Evolutionary conservation across 768 basidiomycete genomes (phyloP).

Genomic region (Chlorophyllum brunneum): DNA sequence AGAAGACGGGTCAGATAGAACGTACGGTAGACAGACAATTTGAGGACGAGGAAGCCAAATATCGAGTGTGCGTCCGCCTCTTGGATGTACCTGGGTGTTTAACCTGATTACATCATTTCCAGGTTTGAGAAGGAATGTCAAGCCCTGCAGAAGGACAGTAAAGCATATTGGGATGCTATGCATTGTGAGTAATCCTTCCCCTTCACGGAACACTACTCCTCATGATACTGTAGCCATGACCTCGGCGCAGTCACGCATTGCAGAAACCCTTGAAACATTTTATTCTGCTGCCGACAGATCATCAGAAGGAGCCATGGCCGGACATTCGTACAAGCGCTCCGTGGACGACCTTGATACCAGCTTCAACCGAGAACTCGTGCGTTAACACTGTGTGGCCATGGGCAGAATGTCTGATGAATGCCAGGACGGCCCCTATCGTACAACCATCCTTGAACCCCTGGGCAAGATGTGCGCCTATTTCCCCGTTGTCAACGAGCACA

Average conservation of each 20-base stretch:
- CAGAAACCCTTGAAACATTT: conserved; percentile 91
- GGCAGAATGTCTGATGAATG: neutral
- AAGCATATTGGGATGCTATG: conserved; percentile 93
- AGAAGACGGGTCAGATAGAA: conserved; percentile 98
- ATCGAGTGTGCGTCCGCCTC: conserved; percentile 63
- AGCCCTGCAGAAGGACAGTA: conserved; percentile 91
- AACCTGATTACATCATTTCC: conserved; percentile 10
- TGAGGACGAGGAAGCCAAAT: conserved; percentile 87
- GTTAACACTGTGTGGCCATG: conserved; percentile 22
- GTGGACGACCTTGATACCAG: conserved; percentile 90
- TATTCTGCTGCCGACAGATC: conserved; percentile 81
- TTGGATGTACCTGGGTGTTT: neutral
- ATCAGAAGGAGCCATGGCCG: conserved; percentile 94
- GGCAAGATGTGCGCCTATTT: conserved; percentile 97
- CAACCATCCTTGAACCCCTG: conserved; percentile 91
- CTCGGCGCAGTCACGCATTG: conserved; percentile 85
- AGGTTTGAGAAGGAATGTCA: conserved; percentile 98
- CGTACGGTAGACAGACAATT: conserved; percentile 94
- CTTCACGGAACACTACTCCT: neutral
- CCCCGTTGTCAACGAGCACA: conserved; percentile 89
- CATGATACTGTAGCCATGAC: conserved; percentile 72
- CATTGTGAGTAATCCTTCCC: conserved; percentile 50
- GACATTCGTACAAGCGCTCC: conserved; percentile 92
- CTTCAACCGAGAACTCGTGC: conserved; percentile 79
- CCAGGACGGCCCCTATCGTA: conserved; percentile 91